These are phyloP conservation scores for Copromyces sp. DNA, from an alignment of 495 filamentous ascomycete genomes.

Conservation along the genomic window DNA sequence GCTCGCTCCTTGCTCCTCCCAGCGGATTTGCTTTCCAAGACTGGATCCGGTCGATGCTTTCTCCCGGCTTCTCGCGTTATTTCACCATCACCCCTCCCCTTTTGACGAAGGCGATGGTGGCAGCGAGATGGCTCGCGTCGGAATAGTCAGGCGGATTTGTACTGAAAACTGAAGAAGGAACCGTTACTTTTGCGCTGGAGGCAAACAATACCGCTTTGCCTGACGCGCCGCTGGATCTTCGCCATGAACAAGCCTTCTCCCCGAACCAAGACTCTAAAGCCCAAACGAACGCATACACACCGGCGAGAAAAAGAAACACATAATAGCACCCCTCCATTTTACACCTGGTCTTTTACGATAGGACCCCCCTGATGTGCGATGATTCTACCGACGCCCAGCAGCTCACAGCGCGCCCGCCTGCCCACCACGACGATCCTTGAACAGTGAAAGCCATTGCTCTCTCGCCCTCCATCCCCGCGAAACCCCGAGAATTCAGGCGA, in stretches of 20 bases:
- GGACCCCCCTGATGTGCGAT: too few relatives aligned
- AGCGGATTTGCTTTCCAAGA: too few relatives aligned
- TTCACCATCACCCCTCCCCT: not conserved
- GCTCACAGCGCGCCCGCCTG: not conserved
- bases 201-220: too few relatives aligned
- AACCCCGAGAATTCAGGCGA: accelerated
- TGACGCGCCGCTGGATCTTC: too few relatives aligned
- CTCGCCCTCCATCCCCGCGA: not conserved
- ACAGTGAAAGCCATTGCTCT: not conserved
- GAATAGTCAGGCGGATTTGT: too few relatives aligned
- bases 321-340: too few relatives aligned
- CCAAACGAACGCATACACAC: not conserved
- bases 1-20: not conserved
- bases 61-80: not conserved
- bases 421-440: not conserved
- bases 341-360: too few relatives aligned
- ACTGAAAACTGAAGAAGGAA: too few relatives aligned
- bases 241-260: not conserved
- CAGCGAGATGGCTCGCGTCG: not conserved
- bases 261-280: not conserved
- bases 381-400: too few relatives aligned
- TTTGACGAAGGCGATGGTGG: not conserved
- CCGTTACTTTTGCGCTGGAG: too few relatives aligned
- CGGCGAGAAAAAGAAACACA: too few relatives aligned
- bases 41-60: not conserved